Evolutionary conservation across 2,329 filamentous ascomycete genomes (phyloP).

Genomic region (Rutstroemia sp.): DNA sequence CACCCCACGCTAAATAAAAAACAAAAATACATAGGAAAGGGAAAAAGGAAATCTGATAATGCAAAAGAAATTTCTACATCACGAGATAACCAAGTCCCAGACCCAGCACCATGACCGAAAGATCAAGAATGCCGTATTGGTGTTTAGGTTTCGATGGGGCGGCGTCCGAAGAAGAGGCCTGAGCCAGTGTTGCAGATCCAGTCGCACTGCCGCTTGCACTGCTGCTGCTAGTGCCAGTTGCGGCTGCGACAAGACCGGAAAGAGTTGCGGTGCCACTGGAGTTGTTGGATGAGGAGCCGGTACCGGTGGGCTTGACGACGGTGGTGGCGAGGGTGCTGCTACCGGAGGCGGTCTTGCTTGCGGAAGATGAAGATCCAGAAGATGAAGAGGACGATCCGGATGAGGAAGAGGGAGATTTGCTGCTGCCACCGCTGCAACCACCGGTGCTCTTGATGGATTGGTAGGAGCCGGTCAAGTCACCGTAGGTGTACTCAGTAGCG

Average conservation of each 20-base stretch:
- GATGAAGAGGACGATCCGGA: neutral
- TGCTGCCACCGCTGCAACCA: slow-evolving; percentile 15
- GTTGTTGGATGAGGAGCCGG: neutral
- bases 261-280: slow-evolving; percentile 10
- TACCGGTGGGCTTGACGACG: slow-evolving; percentile 3
- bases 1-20: too few relatives aligned
- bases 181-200: slow-evolving; percentile 12
- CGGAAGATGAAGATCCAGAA: neutral
- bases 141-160: slow-evolving; percentile 18
- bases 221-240: neutral
- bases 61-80: slow-evolving; percentile 20
- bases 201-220: neutral
- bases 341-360: slow-evolving; percentile 2
- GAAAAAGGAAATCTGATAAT: too few relatives aligned
- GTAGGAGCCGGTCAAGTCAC: slow-evolving; percentile 39
- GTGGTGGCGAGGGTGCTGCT: slow-evolving; percentile 2
- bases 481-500: slow-evolving; percentile 41
- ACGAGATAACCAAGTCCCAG: slow-evolving; percentile 28
- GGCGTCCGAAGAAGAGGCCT: slow-evolving; percentile 17
- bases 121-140: slow-evolving; percentile 24
- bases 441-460: slow-evolving; percentile 38
- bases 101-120: slow-evolving; percentile 25
- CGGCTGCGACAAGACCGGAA: slow-evolving; percentile 7
- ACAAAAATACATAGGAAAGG: too few relatives aligned
- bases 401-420: slow-evolving; percentile 1